Percentiles rank a stretch among this genome's conserved stretches.
phyloP scores from a whole-genome alignment of 257 asterid genomes.

The Nemophila menziesii region DNA sequence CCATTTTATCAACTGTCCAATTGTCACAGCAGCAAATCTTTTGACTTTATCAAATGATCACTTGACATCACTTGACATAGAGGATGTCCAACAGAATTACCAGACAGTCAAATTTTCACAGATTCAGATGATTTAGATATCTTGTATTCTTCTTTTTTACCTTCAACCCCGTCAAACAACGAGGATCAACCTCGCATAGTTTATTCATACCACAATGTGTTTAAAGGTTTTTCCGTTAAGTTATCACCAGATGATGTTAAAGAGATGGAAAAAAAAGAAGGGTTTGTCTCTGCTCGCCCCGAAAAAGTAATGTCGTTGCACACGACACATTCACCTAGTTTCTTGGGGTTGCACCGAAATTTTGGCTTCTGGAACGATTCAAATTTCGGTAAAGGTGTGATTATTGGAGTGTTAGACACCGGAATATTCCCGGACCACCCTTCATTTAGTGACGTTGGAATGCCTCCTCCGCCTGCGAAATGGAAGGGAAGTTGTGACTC shows the following conservation, averaged over 20 bases:
- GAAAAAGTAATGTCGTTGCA: constrained; percentile 6
- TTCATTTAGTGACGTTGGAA: constrained; percentile 11
- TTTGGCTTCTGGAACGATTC: constrained; percentile 12
- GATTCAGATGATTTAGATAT: no score
- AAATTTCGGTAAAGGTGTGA: constrained; percentile 21
- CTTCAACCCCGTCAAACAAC: neutral
- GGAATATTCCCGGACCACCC: constrained; percentile 22
- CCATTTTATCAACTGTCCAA: no score
- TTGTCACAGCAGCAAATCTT: no score
- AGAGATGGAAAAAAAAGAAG: constrained; percentile 16
- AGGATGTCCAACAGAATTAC: no score
- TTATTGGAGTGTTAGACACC: constrained; percentile 20
- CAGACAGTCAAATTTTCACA: no score
- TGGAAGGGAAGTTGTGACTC: constrained; percentile 29
- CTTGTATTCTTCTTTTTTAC: constrained; percentile 5
- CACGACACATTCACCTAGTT: constrained; percentile 14
- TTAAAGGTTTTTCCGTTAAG: constrained; percentile 15
- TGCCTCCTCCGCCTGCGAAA: constrained; percentile 15
- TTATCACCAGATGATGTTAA: constrained; percentile 8
- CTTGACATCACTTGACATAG: no score
- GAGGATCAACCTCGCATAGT: constrained; percentile 7
- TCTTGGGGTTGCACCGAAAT: constrained; percentile 14
- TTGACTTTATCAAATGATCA: neutral
- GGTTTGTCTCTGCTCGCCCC: constrained; percentile 7
- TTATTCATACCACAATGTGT: constrained; percentile 15